Evolutionary conservation across 148 eudicot species (phyloP), one percentile per base, ranked within the genome.

Genomic region (Cornus kousa): DNA sequence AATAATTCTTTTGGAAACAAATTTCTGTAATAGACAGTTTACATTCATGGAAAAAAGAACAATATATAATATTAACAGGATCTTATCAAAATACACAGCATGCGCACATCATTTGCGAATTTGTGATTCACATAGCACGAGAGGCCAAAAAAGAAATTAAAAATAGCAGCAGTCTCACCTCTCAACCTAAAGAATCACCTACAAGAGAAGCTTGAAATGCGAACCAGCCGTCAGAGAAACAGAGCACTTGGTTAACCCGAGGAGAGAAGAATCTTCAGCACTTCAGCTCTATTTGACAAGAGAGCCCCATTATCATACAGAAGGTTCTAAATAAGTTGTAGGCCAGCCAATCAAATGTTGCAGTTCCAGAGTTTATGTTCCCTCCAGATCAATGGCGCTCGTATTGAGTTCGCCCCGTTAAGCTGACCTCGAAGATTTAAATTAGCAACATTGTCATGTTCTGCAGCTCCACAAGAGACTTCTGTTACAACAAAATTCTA

Each of bases 261-360:
- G 55, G 67, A 79, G 78, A 82, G 6, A 53, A 53, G 37, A 89
- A 89, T 84, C 85, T 84, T 87, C 83, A 81, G 70, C 80, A 81
- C 80, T 75, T 85, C 48, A 43, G 48, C 48, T 7, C 48, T 43
- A 43, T 87, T 53, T 13, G 59, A 12, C 59, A 78, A 68, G 72
- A 39, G 23, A 70, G 79, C 82, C 28, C 80, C 48, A 55, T 28
- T 81, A 64, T 82, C 79, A 69, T 82, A 88, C 79, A 83, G 22
- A 68, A 60, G 72, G 79, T 68, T 75, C 83, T 40, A 48, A 80
- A 79, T 57, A 80, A 68, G 23, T 3, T 7, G 33, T 32, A 62
- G 35, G 43, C 62, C 28, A 33, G 71, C 79, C 78, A 75, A 39
- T 46, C 9, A 22, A 60, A 72, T 74, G 19, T 13, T 35, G 68